phyloP scores from a whole-genome alignment of 192 early-diverging fungal species.

The Coemansia sp. region DNA sequence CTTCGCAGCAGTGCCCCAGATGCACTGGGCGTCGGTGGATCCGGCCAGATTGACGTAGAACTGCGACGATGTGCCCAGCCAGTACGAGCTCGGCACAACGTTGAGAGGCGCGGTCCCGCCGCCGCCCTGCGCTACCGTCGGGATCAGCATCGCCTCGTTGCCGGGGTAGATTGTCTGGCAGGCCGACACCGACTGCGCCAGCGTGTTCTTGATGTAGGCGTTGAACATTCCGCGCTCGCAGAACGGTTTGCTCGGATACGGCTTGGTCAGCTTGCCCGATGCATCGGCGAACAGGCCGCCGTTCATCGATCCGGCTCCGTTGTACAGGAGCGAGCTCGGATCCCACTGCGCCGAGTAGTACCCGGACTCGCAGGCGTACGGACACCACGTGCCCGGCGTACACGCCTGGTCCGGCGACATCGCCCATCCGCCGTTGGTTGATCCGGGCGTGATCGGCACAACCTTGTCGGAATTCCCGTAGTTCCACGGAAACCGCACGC shows the following conservation, averaged over 20 bases:
- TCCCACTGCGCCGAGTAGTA: constrained; percentile 56
- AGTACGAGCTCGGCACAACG: constrained; percentile 46
- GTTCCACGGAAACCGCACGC: constrained; percentile 52
- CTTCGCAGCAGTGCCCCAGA: constrained; percentile 38
- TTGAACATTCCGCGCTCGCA: constrained; percentile 41
- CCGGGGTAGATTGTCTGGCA: constrained; percentile 55
- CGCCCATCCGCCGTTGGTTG: constrained; percentile 48
- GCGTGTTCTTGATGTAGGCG: constrained; percentile 33
- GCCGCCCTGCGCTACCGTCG: constrained; percentile 36
- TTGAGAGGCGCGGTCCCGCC: constrained; percentile 28
- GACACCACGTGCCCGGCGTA: constrained; percentile 37
- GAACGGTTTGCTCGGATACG: constrained; percentile 34
- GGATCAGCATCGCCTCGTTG: constrained; percentile 56
- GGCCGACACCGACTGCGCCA: constrained; percentile 42
- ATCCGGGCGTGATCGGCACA: constrained; percentile 32
- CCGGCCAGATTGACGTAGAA: constrained; percentile 52
- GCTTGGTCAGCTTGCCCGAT: constrained; percentile 35
- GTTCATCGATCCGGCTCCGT: constrained; percentile 50
- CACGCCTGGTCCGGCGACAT: constrained; percentile 55
- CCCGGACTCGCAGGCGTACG: constrained; percentile 46
- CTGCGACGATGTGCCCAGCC: constrained; percentile 54
- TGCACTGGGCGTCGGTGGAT: constrained; percentile 34
- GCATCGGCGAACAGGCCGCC: constrained; percentile 40
- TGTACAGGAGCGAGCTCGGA: constrained; percentile 24
- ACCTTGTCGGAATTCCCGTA: constrained; percentile 43